phyloP scores from a whole-genome alignment of 2,329 filamentous ascomycete genomes.

The Claviceps fusiformis region DNA sequence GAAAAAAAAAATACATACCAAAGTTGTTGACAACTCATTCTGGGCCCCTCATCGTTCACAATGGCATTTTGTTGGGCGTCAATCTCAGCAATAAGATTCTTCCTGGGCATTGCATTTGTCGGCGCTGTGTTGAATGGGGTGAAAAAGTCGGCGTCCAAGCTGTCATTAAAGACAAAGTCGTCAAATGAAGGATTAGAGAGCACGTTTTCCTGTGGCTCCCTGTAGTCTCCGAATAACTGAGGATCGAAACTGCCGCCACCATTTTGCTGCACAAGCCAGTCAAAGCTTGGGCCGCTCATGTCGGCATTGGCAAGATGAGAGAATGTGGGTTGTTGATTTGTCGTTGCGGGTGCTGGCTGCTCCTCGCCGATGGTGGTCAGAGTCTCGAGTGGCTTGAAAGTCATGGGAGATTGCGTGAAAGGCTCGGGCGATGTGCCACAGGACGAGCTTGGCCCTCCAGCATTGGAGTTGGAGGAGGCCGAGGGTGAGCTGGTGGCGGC shows the following conservation, averaged over 20 bases:
- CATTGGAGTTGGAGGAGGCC: constrained; percentile 45
- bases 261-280: constrained; percentile 69
- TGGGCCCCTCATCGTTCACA: constrained; percentile 51
- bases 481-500: constrained; percentile 51
- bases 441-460: constrained; percentile 43
- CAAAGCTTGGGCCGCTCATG: constrained; percentile 43
- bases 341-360: constrained; percentile 28
- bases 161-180: constrained; percentile 55
- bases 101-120: constrained; percentile 35
- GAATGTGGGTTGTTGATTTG: constrained; percentile 17
- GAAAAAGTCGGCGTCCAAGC: constrained; percentile 67
- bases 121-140: constrained; percentile 62
- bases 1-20: constrained; percentile 52
- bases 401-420: constrained; percentile 54
- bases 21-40: constrained; percentile 79
- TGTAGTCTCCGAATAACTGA: constrained; percentile 80
- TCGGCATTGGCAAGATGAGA: constrained; percentile 20
- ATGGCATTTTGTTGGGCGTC: constrained; percentile 60
- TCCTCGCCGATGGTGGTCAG: constrained; percentile 55
- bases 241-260: constrained; percentile 81
- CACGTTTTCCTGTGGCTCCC: constrained; percentile 76
- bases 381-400: constrained; percentile 49
- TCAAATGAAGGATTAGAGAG: constrained; percentile 58
- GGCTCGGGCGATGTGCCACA: constrained; percentile 71
- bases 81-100: constrained; percentile 63